Evolutionary conservation across 768 basidiomycete species (phyloP).

Genomic region (Auricularia sp.): DNA sequence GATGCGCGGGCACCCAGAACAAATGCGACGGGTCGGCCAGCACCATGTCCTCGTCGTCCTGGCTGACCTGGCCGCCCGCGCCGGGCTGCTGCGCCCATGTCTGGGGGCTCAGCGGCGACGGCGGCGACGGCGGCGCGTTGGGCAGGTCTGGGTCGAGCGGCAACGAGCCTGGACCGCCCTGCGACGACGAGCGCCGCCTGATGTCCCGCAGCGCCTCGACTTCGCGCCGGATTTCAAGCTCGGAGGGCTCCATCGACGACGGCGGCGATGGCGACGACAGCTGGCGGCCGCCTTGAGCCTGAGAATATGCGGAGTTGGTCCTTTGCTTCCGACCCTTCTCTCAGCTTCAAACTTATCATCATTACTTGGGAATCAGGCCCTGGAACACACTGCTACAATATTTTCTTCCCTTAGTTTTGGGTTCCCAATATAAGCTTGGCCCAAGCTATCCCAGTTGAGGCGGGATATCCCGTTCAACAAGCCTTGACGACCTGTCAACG

Average conservation of each 20-base stretch:
- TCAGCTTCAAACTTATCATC: too few relatives aligned
- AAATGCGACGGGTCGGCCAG: slow-evolving; percentile 67
- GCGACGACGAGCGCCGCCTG: slow-evolving; percentile 67
- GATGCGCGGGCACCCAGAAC: slow-evolving; percentile 96
- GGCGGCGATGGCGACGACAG: background rate
- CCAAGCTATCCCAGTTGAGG: too few relatives aligned
- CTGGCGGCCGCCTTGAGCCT: background rate
- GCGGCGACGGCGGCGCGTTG: slow-evolving; percentile 53
- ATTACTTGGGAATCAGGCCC: too few relatives aligned
- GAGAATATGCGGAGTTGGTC: too few relatives aligned
- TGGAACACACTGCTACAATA: too few relatives aligned
- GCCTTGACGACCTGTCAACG: too few relatives aligned
- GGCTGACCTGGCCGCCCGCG: background rate
- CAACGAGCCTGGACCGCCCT: slow-evolving; percentile 67
- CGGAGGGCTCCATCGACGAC: slow-evolving; percentile 56
- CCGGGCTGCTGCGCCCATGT: slow-evolving; percentile 4
- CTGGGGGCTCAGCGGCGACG: slow-evolving; percentile 30
- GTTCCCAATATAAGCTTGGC: too few relatives aligned
- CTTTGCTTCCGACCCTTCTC: too few relatives aligned
- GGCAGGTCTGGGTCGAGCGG: slow-evolving; percentile 90
- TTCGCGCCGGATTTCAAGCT: slow-evolving; percentile 79
- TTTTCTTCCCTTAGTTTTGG: too few relatives aligned
- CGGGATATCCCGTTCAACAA: too few relatives aligned
- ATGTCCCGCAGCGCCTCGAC: slow-evolving; percentile 80
- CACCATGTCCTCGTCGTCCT: slow-evolving; percentile 2